Base-by-base conservation (phyloP, 768 basidiomycete genomes). In the Pulveroboletus sp. region DNA sequence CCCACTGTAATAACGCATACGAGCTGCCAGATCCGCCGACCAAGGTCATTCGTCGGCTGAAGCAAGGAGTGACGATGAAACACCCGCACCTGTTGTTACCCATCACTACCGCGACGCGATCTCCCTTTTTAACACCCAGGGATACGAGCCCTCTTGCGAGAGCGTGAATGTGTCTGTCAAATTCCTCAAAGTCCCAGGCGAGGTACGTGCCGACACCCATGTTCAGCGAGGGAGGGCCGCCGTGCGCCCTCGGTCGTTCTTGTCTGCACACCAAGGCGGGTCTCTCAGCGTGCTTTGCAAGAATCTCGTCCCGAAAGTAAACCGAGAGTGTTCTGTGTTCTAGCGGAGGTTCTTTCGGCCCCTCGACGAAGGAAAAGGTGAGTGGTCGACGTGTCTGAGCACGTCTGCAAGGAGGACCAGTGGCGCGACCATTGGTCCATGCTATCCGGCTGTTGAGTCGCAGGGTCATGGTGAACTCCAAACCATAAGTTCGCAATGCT, bases 1-100 rank as follows among this genome's bases (percentile, higher is more conserved):
- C 89, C 89, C 88, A 91, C 58, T 93, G 89, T 21, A 91, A 69
- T 71, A 79, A 74, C 0, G 88, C 88, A 63, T 93, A 93, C 15
- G 86, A 74, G 60, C 89, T 90, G 54, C 28, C 28, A 7, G 44
- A 11, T 24, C 46, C 46, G 17, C 15, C 21, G 18, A 30, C 10
- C 18, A n/a, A 8, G n/a, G 26, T 46, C 45, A 3, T 17, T 15
- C 39, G n/a, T 44, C 24, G 26, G 32, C 32, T 11, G 39, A 17
- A 15, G 24, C 40, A 6, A 21, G 24, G 32, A 26, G 8, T 4
- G 17, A 42, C 6, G 12, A 3, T 21, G 21, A 12, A 11, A 11
- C 26, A 26, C 7, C 12, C 71, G 32, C 55, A 87, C 89, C 89
- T 92, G 51, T 80, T 86, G 53, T 91, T 93, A 5, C 89, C 89